phyloP scores from a whole-genome alignment of 2,329 filamentous ascomycete species.

The Phialophora tarda region DNA sequence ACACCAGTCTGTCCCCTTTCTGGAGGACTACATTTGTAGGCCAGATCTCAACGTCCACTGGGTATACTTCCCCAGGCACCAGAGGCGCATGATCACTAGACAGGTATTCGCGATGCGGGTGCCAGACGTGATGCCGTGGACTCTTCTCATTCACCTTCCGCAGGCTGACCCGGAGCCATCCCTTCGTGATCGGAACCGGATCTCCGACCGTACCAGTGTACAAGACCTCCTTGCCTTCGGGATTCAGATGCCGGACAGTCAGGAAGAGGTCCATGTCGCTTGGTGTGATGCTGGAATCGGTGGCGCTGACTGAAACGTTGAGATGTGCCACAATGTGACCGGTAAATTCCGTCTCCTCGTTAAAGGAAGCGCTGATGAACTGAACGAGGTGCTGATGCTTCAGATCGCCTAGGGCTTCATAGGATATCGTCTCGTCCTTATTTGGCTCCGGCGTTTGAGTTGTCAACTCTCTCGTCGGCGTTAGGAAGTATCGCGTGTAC shows the following conservation, averaged over 20 bases:
- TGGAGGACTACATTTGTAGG: constrained; percentile 48
- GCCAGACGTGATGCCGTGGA: constrained; percentile 51
- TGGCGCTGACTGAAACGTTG: constrained; percentile 61
- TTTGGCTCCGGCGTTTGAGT: constrained; percentile 42
- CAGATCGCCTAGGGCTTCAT: constrained; percentile 64
- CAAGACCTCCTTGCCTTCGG: constrained; percentile 58
- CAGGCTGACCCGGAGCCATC: constrained; percentile 60
- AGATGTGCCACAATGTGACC: constrained; percentile 70
- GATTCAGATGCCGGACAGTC: constrained; percentile 59
- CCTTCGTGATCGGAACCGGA: constrained; percentile 60
- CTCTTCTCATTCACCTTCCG: constrained; percentile 56
- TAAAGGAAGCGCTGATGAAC: constrained; percentile 64
- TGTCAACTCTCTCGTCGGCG: constrained; percentile 53
- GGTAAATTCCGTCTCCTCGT: constrained; percentile 70
- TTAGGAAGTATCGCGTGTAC: constrained; percentile 68
- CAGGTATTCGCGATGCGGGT: constrained; percentile 59
- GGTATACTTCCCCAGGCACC: constrained; percentile 57
- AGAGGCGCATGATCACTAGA: constrained; percentile 56
- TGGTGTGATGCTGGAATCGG: constrained; percentile 50
- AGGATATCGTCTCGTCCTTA: constrained; percentile 55
- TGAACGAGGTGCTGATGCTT: constrained; percentile 61
- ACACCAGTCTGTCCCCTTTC: constrained; percentile 42
- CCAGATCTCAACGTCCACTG: constrained; percentile 55
- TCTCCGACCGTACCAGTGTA: constrained; percentile 64
- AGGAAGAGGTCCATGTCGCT: constrained; percentile 61